Percentiles rank a stretch among this genome's conserved stretches.
phyloP scores from a whole-genome alignment of 2,329 filamentous ascomycete genomes.

The Passalora sequoiae region DNA sequence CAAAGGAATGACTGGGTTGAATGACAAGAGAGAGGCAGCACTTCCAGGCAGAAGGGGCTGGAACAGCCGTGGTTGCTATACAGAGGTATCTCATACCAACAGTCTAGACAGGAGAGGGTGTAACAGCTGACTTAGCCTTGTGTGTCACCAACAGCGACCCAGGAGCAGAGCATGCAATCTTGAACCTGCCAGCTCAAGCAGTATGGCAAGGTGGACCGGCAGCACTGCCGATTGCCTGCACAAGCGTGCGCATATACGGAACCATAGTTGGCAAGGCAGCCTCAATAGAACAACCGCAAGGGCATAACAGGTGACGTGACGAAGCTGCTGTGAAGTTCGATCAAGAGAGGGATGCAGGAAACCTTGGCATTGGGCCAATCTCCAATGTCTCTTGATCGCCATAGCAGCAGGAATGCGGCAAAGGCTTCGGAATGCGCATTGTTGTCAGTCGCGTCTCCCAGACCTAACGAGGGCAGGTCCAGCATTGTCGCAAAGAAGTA shows the following conservation, averaged over 20 bases:
- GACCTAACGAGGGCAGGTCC: background rate
- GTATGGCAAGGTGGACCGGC: conserved; percentile 26
- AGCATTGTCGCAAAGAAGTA: background rate
- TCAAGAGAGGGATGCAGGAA: conserved; percentile 25
- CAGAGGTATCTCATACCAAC: conserved; percentile 9
- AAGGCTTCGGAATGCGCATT: conserved; percentile 28
- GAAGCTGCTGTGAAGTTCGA: conserved; percentile 16
- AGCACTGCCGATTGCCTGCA: conserved; percentile 26
- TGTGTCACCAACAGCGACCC: conserved; percentile 26
- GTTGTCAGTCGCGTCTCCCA: conserved; percentile 16
- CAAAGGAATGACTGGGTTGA: conserved; percentile 42
- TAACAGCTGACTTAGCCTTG: conserved; percentile 31
- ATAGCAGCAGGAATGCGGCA: conserved; percentile 24
- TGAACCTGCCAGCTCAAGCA: conserved; percentile 26
- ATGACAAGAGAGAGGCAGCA: conserved; percentile 18
- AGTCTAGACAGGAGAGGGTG: conserved; percentile 23
- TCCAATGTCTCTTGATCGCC: conserved; percentile 23
- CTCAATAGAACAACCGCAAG: conserved; percentile 30
- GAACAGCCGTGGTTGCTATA: conserved; percentile 21
- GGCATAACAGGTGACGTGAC: conserved; percentile 25
- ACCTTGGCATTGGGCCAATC: conserved; percentile 28
- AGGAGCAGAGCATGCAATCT: conserved; percentile 29
- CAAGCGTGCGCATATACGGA: conserved; percentile 14
- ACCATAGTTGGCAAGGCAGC: conserved; percentile 18
- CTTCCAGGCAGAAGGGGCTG: conserved; percentile 14